Evolutionary conservation across 169 alveolate genomes (phyloP).

Genomic region (Plasmodium coatneyi): DNA sequence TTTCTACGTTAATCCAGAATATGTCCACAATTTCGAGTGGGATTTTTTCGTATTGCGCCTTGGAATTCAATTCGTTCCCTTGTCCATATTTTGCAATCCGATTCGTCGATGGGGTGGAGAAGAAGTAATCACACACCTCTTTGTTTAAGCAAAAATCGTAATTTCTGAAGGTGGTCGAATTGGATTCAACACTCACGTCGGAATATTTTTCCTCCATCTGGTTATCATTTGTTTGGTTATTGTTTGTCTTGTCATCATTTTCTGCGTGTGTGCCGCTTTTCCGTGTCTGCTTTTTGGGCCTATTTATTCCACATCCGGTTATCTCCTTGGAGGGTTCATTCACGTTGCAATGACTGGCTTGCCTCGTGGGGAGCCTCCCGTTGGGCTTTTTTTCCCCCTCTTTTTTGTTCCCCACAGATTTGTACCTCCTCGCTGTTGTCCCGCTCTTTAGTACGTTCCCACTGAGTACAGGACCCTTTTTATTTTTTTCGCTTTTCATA

Average conservation of each 20-base stretch:
- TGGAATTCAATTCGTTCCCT: background rate
- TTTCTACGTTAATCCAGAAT: conserved; percentile 46
- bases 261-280: background rate
- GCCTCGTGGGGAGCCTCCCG: background rate
- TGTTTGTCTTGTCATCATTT: background rate
- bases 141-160: background rate
- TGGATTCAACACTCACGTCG: background rate
- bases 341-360: background rate
- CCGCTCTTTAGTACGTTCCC: background rate
- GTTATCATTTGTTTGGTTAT: background rate
- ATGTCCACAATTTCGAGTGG: conserved; percentile 49
- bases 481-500: background rate
- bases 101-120: background rate
- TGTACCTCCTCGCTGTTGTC: background rate
- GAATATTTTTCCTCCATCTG: background rate
- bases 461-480: background rate
- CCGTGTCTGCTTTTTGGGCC: background rate
- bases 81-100: background rate
- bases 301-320: background rate
- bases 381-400: background rate
- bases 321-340: background rate
- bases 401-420: background rate
- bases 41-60: conserved; percentile 12
- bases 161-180: background rate
- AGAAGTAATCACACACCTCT: background rate